Evolutionary conservation across 805 yeast species (phyloP).

Genomic region (Metschnikowia orientalis): DNA sequence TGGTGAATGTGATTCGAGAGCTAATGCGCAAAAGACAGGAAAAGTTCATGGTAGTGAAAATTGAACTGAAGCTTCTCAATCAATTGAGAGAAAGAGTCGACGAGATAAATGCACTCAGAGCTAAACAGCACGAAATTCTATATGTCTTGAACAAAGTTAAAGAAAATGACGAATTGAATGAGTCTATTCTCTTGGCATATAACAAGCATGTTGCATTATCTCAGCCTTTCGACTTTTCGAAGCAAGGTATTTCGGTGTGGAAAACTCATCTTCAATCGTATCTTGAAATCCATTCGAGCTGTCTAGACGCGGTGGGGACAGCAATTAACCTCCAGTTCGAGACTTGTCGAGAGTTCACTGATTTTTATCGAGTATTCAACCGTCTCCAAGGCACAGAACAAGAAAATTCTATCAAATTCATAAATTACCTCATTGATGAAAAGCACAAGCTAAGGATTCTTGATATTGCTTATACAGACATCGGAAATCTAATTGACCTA

Average conservation of each 20-base stretch:
- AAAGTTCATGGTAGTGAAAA: conserved; percentile 59
- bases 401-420: conserved; percentile 8
- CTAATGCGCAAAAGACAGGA: conserved; percentile 68
- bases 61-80: conserved; percentile 39
- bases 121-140: conserved; percentile 48
- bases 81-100: conserved; percentile 41
- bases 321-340: conserved; percentile 26
- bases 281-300: conserved; percentile 16
- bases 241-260: conserved; percentile 29
- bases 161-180: conserved; percentile 12
- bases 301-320: conserved; percentile 20
- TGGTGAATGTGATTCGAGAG: conserved; percentile 67
- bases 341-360: conserved; percentile 24
- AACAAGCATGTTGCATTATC: conserved; percentile 26
- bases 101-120: conserved; percentile 44
- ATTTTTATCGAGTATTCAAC: conserved; percentile 24
- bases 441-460: conserved; percentile 32
- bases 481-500: conserved; percentile 12
- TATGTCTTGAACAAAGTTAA: conserved; percentile 26
- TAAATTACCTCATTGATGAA: conserved; percentile 29
- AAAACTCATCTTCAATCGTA: conserved; percentile 26
- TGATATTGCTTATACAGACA: conserved; percentile 26
- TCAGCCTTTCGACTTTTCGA: conserved; percentile 31
- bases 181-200: conserved; percentile 26
- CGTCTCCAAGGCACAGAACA: conserved; percentile 17